Percentiles rank a stretch among this genome's conserved stretches.
These are phyloP conservation scores for Cladosporium oxysporum DNA, from an alignment of 2,329 filamentous ascomycete species.

Conservation along the genomic window DNA sequence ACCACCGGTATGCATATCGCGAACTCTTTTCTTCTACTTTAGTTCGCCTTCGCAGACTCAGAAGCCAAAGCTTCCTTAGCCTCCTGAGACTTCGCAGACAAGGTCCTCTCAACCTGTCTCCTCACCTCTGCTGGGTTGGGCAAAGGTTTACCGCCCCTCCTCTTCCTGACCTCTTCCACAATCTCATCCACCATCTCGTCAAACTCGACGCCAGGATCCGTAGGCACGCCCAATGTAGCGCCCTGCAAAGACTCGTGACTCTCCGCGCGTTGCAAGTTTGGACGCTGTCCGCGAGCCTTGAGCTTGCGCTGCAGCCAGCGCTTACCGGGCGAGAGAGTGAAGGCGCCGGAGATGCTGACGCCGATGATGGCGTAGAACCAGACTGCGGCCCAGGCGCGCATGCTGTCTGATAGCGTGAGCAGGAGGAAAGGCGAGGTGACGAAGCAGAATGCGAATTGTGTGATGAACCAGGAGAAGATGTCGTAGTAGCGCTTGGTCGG, in stretches of 20 bases:
- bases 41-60: conserved; percentile 2
- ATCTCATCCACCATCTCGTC: conserved; percentile 78
- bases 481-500: conserved; percentile 86
- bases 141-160: conserved; percentile 47
- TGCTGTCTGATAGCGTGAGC: conserved; percentile 68
- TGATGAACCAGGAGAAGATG: conserved; percentile 69
- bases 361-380: conserved; percentile 84
- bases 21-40: not conserved
- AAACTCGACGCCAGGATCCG: conserved; percentile 73
- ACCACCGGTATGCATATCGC: not conserved
- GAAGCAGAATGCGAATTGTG: conserved; percentile 83
- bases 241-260: conserved; percentile 42
- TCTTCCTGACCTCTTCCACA: conserved; percentile 67
- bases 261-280: conserved; percentile 31
- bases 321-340: conserved; percentile 82
- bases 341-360: conserved; percentile 63
- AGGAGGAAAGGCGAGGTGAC: conserved; percentile 82
- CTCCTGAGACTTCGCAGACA: conserved; percentile 29
- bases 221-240: conserved; percentile 72
- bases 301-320: conserved; percentile 43
- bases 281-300: conserved; percentile 37
- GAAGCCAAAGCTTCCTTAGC: not conserved
- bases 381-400: conserved; percentile 78
- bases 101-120: conserved; percentile 52
- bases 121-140: conserved; percentile 54